These are phyloP conservation scores for Picea abies DNA, from an alignment of 83 land plant genomes.

Conservation along the genomic window DNA sequence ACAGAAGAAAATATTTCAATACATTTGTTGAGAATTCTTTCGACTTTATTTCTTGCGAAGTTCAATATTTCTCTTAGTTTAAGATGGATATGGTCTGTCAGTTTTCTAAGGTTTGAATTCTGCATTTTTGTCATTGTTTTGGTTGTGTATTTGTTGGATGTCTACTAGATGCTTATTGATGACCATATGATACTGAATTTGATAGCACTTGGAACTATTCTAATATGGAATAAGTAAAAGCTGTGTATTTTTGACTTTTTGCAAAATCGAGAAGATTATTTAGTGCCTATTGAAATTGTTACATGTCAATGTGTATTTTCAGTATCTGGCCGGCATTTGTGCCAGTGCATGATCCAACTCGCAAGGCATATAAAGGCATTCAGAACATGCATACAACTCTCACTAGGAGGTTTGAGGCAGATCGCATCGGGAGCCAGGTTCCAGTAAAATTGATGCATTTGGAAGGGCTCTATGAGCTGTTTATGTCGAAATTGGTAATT, in stretches of 20 bases:
- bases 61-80: not conserved
- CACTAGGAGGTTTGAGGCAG: constrained; percentile 88
- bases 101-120: not conserved
- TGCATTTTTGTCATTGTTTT: not conserved
- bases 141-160: not conserved
- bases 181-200: not conserved
- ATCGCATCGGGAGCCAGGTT: constrained; percentile 82
- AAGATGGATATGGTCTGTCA: not conserved
- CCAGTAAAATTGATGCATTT: constrained; percentile 93
- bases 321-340: constrained; percentile 96
- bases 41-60: not conserved
- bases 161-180: not conserved
- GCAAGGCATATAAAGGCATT: constrained; percentile 89
- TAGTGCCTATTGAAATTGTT: not conserved
- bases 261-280: not conserved
- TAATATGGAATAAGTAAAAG: not conserved
- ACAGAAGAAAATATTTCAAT: too few relatives aligned
- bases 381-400: constrained; percentile 74
- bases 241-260: not conserved
- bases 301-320: constrained; percentile 22
- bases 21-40: too few relatives aligned
- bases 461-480: constrained; percentile 92
- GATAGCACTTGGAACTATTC: too few relatives aligned
- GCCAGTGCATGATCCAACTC: constrained; percentile 96
- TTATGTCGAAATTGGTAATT: constrained; percentile 90